Percentiles rank a stretch among this genome's conserved stretches.
phyloP scores from a whole-genome alignment of 1,284 basidiomycete genomes.

The Trametes sp. region DNA sequence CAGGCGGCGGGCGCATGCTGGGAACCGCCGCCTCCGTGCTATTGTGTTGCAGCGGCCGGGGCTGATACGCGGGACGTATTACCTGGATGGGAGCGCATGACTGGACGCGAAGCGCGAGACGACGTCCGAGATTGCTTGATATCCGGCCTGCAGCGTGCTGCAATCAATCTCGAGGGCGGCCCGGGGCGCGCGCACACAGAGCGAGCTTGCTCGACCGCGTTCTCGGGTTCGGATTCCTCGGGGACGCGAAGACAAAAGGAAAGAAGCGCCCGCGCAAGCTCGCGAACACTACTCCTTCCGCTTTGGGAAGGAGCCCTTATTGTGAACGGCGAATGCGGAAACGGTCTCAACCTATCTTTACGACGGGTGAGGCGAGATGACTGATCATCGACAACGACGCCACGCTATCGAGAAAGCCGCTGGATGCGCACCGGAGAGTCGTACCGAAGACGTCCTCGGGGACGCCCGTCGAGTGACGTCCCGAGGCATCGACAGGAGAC shows the following conservation, averaged over 20 bases:
- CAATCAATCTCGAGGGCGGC: slow-evolving; percentile 2
- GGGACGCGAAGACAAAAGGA: slow-evolving; percentile 23
- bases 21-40: neutral
- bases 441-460: neutral
- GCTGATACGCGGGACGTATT: slow-evolving; percentile 12
- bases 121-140: slow-evolving; percentile 6
- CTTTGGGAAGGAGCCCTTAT: slow-evolving; percentile 24
- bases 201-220: slow-evolving; percentile 19
- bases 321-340: slow-evolving; percentile 20
- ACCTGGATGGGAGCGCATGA: slow-evolving; percentile 8
- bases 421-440: neutral
- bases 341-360: slow-evolving; percentile 14
- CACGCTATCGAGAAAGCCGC: slow-evolving; percentile 1
- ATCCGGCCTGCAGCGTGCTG: neutral
- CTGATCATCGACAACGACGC: neutral
- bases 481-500: neutral
- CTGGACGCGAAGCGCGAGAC: neutral
- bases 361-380: neutral
- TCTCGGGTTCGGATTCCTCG: slow-evolving; percentile 22
- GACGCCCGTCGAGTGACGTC: neutral
- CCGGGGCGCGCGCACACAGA: slow-evolving; percentile 6
- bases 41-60: slow-evolving; percentile 17
- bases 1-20: neutral
- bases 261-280: slow-evolving; percentile 20
- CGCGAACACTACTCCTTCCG: slow-evolving; percentile 28